Evolutionary conservation across 352 stramenopile genomes (phyloP).

Genomic region (Thraustochytrium striatum): DNA sequence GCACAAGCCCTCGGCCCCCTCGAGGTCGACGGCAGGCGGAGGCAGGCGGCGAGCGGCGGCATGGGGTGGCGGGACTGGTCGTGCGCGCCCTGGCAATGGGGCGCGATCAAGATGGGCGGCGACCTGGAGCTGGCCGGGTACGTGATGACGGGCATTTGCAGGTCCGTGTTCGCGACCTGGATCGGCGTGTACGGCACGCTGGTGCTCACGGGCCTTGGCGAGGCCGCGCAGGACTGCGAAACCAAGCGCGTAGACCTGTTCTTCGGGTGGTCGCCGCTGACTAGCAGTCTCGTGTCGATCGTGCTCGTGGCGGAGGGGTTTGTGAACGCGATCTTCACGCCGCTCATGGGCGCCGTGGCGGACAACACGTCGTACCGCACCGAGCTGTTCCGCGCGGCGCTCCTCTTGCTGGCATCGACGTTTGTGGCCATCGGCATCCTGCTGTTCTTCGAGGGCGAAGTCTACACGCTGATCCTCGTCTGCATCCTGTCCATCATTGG

Average conservation of each 20-base stretch:
- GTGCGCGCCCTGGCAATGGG: slow-evolving; percentile 2
- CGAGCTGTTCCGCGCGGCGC: neutral
- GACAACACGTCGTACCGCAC: slow-evolving; percentile 10
- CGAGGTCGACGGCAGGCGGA: too few relatives aligned
- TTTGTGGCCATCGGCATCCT: neutral
- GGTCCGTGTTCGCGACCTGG: neutral
- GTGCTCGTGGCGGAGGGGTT: neutral
- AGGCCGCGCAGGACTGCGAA: slow-evolving; percentile 10
- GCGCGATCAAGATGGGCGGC: neutral
- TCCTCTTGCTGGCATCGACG: neutral
- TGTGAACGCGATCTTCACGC: slow-evolving; percentile 30
- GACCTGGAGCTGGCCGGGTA: slow-evolving; percentile 21
- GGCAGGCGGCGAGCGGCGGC: too few relatives aligned
- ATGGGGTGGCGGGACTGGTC: slow-evolving; percentile 12
- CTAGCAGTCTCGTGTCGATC: neutral
- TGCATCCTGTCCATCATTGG: neutral
- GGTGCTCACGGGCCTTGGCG: slow-evolving; percentile 2
- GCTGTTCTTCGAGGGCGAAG: slow-evolving; percentile 4
- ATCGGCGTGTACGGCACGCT: slow-evolving; percentile 4
- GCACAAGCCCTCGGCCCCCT: too few relatives aligned
- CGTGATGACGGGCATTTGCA: neutral
- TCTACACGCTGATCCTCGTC: neutral
- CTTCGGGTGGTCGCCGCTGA: neutral
- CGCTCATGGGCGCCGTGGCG: slow-evolving; percentile 1
- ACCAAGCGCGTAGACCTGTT: neutral